Base-by-base conservation (phyloP, 306 rosid genomes). In the Albizia julibrissin region DNA sequence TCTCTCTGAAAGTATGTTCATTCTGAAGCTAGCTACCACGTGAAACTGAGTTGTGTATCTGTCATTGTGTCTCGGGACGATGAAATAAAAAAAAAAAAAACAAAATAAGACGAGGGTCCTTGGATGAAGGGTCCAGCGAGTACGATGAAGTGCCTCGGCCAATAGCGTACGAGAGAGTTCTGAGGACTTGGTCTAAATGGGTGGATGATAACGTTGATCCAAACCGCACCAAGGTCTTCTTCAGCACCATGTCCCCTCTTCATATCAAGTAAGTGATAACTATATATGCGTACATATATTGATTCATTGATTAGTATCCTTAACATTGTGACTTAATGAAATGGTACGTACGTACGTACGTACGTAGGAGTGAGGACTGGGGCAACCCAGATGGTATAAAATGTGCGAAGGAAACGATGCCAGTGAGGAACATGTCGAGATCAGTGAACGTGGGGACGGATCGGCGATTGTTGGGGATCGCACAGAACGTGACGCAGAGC, bases 171-270 rank as follows among this genome's bases (percentile, higher is more conserved):
- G 74, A 40, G 76, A 91, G 90, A 82, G 98, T 95, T 47, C 61
- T 95, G 75, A 86, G 39, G 10, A 95, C 98, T 0, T 95, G 99
- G 99, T 87, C 94, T 14, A 89, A 82, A 68, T 95, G 95, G 97
- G 96, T 92, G 24, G 92, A 93, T 31, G 59, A 85, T 43, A 93
- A 95, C 80, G 85, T 95, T 31, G 86, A 95, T 83, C 93, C 97
- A 26, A 89, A 89, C 40, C 91, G 90, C 7, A 95, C 99, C 75
- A 90, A 86, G 2, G 91, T 95, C 65, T 95, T 93, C 87, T 95
- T 95, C 84, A 83, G 50, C 61, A 92, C 96, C 96, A 93, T 84
- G 94, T 95, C 99, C 24, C 99, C 99, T 83, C 98, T 93, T 54
- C 99, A 95, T 78, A 92, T 95, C 89, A 95, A 90, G 99, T 95